Evolutionary conservation across 2,329 filamentous ascomycete genomes (phyloP).

Genomic region (Penicillium capsulatum): DNA sequence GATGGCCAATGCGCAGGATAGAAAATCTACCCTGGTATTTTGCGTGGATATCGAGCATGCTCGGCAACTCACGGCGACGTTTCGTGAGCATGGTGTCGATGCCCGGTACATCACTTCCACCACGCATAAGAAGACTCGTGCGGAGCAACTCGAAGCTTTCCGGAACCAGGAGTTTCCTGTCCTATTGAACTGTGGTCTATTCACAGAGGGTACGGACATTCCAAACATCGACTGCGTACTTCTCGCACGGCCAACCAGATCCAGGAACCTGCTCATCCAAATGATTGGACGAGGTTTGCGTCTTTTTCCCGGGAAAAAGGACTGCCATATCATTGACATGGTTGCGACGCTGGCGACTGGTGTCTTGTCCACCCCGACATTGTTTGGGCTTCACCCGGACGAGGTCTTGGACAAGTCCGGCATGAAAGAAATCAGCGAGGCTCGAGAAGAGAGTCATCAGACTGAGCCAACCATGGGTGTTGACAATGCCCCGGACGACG

Average conservation of each 20-base stretch:
- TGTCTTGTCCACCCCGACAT: slow-evolving; percentile 82
- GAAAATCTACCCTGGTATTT: slow-evolving; percentile 87
- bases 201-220: slow-evolving; percentile 96
- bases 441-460: slow-evolving; percentile 35
- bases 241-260: slow-evolving; percentile 81
- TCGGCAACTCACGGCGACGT: slow-evolving; percentile 65
- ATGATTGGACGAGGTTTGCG: slow-evolving; percentile 97
- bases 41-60: slow-evolving; percentile 90
- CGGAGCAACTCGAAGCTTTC: slow-evolving; percentile 70
- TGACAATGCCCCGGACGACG: slow-evolving; percentile 27
- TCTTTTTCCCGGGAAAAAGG: slow-evolving; percentile 69
- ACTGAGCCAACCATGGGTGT: slow-evolving; percentile 2
- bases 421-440: slow-evolving; percentile 56
- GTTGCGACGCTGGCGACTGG: slow-evolving; percentile 79
- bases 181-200: slow-evolving; percentile 90
- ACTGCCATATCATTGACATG: slow-evolving; percentile 96
- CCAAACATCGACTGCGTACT: slow-evolving; percentile 94
- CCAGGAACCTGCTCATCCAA: slow-evolving; percentile 88
- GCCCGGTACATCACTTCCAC: slow-evolving; percentile 82
- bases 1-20: slow-evolving; percentile 67
- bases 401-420: slow-evolving; percentile 68
- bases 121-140: slow-evolving; percentile 65
- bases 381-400: slow-evolving; percentile 85
- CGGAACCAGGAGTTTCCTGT: slow-evolving; percentile 74
- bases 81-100: slow-evolving; percentile 73